Evolutionary conservation across 805 yeast species (phyloP).

Genomic region (Ogataea zsoltii): DNA sequence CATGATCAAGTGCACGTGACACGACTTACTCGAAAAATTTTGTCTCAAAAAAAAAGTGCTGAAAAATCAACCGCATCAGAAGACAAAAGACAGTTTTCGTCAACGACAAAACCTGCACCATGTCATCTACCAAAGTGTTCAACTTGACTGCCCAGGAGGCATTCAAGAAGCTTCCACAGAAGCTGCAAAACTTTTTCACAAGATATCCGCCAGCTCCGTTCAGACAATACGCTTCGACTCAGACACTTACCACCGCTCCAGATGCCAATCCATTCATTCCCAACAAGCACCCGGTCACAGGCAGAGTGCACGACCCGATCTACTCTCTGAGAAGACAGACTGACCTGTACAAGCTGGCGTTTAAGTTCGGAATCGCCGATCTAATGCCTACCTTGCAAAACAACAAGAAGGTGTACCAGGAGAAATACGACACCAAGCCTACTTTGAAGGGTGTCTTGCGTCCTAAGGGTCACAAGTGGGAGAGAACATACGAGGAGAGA

Average conservation of each 20-base stretch:
- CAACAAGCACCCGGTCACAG: constrained; percentile 79
- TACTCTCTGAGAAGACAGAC: constrained; percentile 81
- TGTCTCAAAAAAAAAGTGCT: neutral
- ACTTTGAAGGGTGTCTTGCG: constrained; percentile 73
- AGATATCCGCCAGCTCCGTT: constrained; percentile 86
- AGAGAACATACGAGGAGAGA: constrained; percentile 62
- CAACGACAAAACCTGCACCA: no score
- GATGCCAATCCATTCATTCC: constrained; percentile 86
- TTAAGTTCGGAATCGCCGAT: constrained; percentile 75
- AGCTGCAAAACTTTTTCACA: constrained; percentile 71
- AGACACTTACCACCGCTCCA: constrained; percentile 64
- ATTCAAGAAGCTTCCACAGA: constrained; percentile 58
- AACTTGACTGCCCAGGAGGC: constrained; percentile 35
- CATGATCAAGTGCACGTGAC: neutral
- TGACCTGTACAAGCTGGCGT: constrained; percentile 80
- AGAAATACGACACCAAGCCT: constrained; percentile 68
- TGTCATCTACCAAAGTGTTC: constrained; percentile 25
- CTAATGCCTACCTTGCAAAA: constrained; percentile 68
- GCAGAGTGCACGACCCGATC: constrained; percentile 73
- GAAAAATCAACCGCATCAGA: neutral
- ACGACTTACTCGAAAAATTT: neutral
- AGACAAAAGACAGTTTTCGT: no score
- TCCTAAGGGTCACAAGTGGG: constrained; percentile 84
- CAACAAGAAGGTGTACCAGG: constrained; percentile 70
- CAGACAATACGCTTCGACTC: constrained; percentile 60